Conservation (phyloP, 2,329 filamentous ascomycete genomes). For the Calonectria fujianensis region DNA sequence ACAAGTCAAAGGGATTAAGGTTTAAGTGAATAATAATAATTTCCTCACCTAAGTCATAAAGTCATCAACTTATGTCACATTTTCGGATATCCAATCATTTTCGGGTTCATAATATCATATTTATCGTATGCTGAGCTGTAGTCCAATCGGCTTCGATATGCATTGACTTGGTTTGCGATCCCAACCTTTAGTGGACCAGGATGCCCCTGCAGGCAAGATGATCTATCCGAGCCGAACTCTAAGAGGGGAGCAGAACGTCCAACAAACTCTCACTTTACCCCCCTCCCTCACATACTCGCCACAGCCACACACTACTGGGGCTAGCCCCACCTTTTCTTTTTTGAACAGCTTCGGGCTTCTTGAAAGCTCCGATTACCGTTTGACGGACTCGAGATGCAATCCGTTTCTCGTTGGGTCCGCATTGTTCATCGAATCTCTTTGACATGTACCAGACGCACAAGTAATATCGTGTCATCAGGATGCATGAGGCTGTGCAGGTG, state of each 20-base stretch:
- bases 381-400: too few species aligned
- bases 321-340: too few species aligned
- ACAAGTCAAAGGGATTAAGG: too few species aligned
- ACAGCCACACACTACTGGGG: too few species aligned
- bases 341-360: background rate
- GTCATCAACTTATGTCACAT: background rate
- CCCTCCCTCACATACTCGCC: too few species aligned
- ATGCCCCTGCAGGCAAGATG: background rate
- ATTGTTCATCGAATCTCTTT: background rate
- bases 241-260: background rate
- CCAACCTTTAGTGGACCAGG: background rate
- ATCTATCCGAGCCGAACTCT: background rate
- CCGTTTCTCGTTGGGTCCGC: too few species aligned
- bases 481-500: background rate
- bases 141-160: background rate
- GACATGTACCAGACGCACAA: background rate
- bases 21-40: background rate
- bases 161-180: background rate
- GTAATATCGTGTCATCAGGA: background rate
- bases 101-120: background rate
- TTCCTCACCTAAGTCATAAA: background rate
- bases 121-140: background rate
- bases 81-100: background rate
- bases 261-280: too few species aligned
- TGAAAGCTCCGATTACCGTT: too few species aligned